Percentiles rank a stretch among this genome's conserved stretches.
Evolutionary conservation across 2,329 filamentous ascomycete species (phyloP).

Genomic region (Decorospora gaudefroyi): DNA sequence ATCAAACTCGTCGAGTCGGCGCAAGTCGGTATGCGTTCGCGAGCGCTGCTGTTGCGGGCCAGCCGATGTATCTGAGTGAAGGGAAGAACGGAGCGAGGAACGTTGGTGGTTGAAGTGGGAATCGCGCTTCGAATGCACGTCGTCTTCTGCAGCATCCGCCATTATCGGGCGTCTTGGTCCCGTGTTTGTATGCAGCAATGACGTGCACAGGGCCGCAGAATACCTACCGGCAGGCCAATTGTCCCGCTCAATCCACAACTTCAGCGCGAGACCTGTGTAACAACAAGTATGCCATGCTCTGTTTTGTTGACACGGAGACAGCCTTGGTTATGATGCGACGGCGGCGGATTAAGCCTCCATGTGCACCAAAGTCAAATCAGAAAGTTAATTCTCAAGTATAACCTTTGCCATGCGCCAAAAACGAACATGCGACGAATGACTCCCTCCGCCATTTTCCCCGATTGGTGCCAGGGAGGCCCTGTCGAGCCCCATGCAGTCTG

Average conservation of each 20-base stretch:
- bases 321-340: constrained; percentile 1
- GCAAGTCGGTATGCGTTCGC: constrained; percentile 17
- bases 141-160: constrained; percentile 32
- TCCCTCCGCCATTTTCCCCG: constrained; percentile 7
- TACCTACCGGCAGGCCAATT: too few relatives aligned
- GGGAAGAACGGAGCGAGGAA: constrained; percentile 34
- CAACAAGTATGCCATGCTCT: neutral
- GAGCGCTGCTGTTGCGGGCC: constrained; percentile 21
- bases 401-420: neutral
- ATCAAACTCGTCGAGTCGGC: constrained; percentile 24
- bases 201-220: too few relatives aligned
- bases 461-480: constrained; percentile 11
- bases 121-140: constrained; percentile 29
- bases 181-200: constrained; percentile 16
- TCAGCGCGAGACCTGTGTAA: constrained; percentile 3
- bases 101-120: constrained; percentile 45
- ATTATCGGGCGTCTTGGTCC: constrained; percentile 16
- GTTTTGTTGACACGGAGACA: neutral
- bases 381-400: constrained; percentile 2
- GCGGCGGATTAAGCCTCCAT: neutral
- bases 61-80: constrained; percentile 17
- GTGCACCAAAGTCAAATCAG: constrained; percentile 4
- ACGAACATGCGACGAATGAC: constrained; percentile 3
- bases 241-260: too few relatives aligned
- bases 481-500: constrained; percentile 1